Percentiles rank a stretch among this genome's conserved stretches.
Conservation (phyloP, 2,329 filamentous ascomycete genomes). For the Microdochium trichocladiopsis region DNA sequence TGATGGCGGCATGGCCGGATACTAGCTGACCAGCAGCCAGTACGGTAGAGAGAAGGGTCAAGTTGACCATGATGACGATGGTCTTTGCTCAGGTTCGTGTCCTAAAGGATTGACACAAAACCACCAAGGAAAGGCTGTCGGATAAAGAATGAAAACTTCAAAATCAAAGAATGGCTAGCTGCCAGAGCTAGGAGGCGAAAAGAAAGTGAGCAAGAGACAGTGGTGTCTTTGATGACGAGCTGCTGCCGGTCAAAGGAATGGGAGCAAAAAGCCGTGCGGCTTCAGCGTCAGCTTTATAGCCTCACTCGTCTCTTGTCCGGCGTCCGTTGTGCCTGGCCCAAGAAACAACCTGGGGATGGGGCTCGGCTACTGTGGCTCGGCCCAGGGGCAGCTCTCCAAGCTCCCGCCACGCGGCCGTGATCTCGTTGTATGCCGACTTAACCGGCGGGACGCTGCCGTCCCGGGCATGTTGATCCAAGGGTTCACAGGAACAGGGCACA, state of each 20-base stretch:
- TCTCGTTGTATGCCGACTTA: too few species aligned
- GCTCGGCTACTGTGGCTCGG: too few species aligned
- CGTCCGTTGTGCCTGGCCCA: not conserved
- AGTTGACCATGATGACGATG: constrained; percentile 13
- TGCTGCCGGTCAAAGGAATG: not conserved
- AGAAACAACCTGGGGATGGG: too few species aligned
- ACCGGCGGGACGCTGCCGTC: too few species aligned
- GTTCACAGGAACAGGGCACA: too few species aligned
- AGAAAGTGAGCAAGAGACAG: not conserved
- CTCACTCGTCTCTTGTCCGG: not conserved
- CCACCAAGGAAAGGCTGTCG: not conserved
- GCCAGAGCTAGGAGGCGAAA: not conserved
- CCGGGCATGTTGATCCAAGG: too few species aligned
- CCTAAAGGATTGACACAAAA: too few species aligned
- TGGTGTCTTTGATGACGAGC: not conserved
- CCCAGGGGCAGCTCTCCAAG: too few species aligned
- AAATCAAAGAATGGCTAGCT: not conserved
- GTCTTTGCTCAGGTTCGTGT: not conserved
- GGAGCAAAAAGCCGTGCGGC: not conserved
- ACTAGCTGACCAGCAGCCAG: constrained; percentile 47
- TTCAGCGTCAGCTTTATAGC: not conserved
- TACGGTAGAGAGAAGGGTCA: constrained; percentile 34
- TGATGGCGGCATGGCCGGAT: constrained; percentile 55
- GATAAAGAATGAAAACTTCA: not conserved
- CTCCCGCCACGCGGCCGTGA: too few species aligned